phyloP scores from a whole-genome alignment of 2,329 filamentous ascomycete genomes.

The Xylariaceae sp. region DNA sequence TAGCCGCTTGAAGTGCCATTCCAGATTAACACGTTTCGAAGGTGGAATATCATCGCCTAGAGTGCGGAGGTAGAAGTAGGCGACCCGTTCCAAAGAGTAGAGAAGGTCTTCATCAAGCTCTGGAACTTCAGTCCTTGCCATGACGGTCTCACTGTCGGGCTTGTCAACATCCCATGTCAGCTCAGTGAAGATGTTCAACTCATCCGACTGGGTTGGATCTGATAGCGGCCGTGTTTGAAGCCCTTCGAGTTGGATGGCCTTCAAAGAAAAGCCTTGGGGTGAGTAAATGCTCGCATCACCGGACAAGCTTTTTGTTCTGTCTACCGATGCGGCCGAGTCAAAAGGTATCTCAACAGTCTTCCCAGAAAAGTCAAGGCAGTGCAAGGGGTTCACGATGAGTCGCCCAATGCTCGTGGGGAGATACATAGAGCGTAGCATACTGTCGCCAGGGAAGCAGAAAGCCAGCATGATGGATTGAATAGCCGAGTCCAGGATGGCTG shows the following conservation, averaged over 20 bases:
- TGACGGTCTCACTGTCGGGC: not conserved
- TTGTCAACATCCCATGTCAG: slow-evolving; percentile 15
- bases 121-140: slow-evolving; percentile 3
- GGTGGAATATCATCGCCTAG: no score
- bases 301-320: not conserved
- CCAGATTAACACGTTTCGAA: no score
- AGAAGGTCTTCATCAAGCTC: slow-evolving; percentile 11
- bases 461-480: slow-evolving; percentile 25
- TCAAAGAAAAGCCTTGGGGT: slow-evolving; percentile 7
- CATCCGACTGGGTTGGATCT: slow-evolving; percentile 13
- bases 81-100: slow-evolving; percentile 7
- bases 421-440: slow-evolving; percentile 9
- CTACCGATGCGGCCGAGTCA: not conserved
- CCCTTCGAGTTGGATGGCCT: slow-evolving; percentile 21
- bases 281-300: slow-evolving; percentile 24
- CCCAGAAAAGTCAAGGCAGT: not conserved
- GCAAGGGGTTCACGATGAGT: slow-evolving; percentile 9
- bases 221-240: slow-evolving; percentile 19
- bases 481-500: slow-evolving; percentile 14
- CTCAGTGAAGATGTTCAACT: slow-evolving; percentile 22
- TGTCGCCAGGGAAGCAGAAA: slow-evolving; percentile 22
- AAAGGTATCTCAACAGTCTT: slow-evolving; percentile 7
- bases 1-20: no score
- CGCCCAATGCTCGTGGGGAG: slow-evolving; percentile 10
- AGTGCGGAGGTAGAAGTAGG: no score